phyloP scores from a whole-genome alignment of 805 yeast genomes.

The Cyberlindnera mississippiensis region DNA sequence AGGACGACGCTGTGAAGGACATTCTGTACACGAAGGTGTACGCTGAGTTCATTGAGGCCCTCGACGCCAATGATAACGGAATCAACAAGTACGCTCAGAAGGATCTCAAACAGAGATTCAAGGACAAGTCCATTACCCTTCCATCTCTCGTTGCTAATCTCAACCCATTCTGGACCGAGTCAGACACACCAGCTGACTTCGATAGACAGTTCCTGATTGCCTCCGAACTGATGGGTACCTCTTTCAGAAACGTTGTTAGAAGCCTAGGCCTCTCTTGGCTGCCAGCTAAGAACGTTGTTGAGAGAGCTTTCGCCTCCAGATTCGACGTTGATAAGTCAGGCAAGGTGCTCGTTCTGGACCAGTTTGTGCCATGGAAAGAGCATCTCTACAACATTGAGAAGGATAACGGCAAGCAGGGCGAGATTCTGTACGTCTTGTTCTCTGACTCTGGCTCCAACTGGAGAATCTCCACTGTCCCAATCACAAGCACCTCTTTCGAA shows the following conservation, averaged over 20 bases:
- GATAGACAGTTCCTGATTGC: constrained; percentile 70
- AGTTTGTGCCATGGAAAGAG: constrained; percentile 93
- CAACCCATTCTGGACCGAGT: constrained; percentile 83
- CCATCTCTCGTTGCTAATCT: constrained; percentile 74
- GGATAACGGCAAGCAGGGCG: constrained; percentile 49
- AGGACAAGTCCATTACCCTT: constrained; percentile 67
- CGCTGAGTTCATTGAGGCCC: constrained; percentile 80
- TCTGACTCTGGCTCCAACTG: constrained; percentile 66
- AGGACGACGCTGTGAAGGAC: constrained; percentile 45
- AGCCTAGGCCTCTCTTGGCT: constrained; percentile 84
- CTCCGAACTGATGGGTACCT: constrained; percentile 76
- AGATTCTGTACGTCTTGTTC: constrained; percentile 73
- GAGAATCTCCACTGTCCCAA: constrained; percentile 92
- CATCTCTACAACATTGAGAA: constrained; percentile 75
- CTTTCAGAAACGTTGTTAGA: constrained; percentile 62
- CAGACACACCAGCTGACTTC: constrained; percentile 58
- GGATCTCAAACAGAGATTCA: constrained; percentile 54
- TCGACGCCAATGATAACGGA: constrained; percentile 97
- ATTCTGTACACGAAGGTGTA: constrained; percentile 74
- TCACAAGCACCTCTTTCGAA: constrained; percentile 70
- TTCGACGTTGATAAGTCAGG: constrained; percentile 62
- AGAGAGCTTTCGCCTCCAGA: constrained; percentile 60
- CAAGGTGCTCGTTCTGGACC: constrained; percentile 65
- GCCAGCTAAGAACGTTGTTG: constrained; percentile 80
- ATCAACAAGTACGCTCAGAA: constrained; percentile 61